These are phyloP conservation scores for Xylariomycetidae sp. DNA, from an alignment of 2,329 filamentous ascomycete species.

Conservation along the genomic window DNA sequence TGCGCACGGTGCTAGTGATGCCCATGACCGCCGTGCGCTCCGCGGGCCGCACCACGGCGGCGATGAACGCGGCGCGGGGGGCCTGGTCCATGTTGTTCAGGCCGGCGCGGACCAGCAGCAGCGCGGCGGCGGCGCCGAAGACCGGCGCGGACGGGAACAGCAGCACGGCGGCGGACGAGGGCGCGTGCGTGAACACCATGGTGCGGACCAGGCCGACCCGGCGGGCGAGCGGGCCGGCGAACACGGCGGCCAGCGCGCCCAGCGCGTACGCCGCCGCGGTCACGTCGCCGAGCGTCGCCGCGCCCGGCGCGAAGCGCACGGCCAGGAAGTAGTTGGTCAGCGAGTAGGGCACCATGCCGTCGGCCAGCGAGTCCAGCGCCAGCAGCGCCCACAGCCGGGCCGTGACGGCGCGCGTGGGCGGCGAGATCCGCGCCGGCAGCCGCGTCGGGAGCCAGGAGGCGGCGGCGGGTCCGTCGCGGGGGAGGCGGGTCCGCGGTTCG, in stretches of 20 bases:
- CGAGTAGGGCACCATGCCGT: constrained; percentile 57
- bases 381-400: constrained; percentile 60
- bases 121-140: constrained; percentile 44
- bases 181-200: constrained; percentile 58
- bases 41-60: constrained; percentile 57
- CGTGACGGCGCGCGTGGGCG: constrained; percentile 51
- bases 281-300: constrained; percentile 55
- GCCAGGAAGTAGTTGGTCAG: constrained; percentile 55
- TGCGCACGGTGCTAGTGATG: constrained; percentile 56
- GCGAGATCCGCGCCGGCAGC: constrained; percentile 52
- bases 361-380: constrained; percentile 57
- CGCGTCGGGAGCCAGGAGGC: constrained; percentile 26
- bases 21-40: constrained; percentile 67
- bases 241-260: constrained; percentile 45
- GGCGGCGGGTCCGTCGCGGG: constrained; percentile 11
- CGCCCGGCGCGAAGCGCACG: constrained; percentile 46
- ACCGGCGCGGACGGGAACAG: constrained; percentile 50
- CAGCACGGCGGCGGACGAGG: constrained; percentile 55
- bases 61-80: constrained; percentile 59
- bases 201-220: constrained; percentile 58
- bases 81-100: constrained; percentile 67
- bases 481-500: too few relatives aligned
- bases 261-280: constrained; percentile 49
- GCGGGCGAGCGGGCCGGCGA: constrained; percentile 51
- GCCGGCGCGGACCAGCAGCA: constrained; percentile 54